Evolutionary conservation across 805 yeast species (phyloP), one percentile per base, ranked within the genome.

Genomic region (Wickerhamiella occidentalis): DNA sequence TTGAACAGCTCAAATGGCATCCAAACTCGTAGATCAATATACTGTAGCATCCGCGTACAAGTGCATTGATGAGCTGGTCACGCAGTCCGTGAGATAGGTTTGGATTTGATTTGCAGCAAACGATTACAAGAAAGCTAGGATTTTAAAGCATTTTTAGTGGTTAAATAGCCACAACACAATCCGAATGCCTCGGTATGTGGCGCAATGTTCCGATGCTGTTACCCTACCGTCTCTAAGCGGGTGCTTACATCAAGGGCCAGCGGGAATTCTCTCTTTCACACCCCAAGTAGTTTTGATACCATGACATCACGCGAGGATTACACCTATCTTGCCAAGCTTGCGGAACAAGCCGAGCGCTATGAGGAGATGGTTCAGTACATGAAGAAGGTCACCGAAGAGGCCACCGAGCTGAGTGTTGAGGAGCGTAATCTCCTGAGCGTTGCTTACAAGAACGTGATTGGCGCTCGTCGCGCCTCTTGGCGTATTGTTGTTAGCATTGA

Each of bases 401-500:
- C 68, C 51, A 55, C 61, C 72, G 98, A 92, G 71, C 76, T 90
- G 62, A 82, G 95, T 41, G 96, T 92, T 56, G 98, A 90, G 75
- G 98, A 90, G 76, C 90, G 98, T 71, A 90, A 90, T 73, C 77
- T 90, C 61, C 79, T 90, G 62, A 85, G 96, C 23, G 98, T 90
- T 61, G 98, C 98, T 55, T 90, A 92, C 79, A 90, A 90, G 74
- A 90, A 90, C 65, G 98, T 92, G 51, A 90, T 90, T 68, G 98
- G 98, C 66, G 95, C 97, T 55, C 90, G 97, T 67, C 92, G 98
- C 74, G 98, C 98, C 55, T 87, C 96, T 50, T 90, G 98, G 98
- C 86, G 98, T 80, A 88, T 92, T 66, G 96, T 92, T 50, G 87
- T 96, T 45, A 87, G 96, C 48, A 90, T 92, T 63, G 98, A 90